Percentiles rank a stretch among this genome's conserved stretches.
phyloP scores from a whole-genome alignment of 352 stramenopile genomes.

The Phytophthora hybrid region DNA sequence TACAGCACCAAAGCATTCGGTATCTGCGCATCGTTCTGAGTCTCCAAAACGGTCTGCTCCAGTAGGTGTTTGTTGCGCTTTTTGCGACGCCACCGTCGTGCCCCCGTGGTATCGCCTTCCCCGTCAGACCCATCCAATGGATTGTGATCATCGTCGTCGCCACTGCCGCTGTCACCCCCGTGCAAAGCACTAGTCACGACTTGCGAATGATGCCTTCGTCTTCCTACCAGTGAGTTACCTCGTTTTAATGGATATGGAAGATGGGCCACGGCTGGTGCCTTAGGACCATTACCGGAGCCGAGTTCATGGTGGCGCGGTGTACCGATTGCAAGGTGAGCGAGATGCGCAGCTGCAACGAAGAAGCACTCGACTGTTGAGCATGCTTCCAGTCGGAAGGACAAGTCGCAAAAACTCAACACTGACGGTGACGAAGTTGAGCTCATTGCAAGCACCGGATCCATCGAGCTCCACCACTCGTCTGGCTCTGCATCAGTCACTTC shows the following conservation, averaged over 20 bases:
- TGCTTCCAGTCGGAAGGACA: slow-evolving; percentile 43
- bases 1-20: slow-evolving; percentile 75
- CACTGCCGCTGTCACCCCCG: background rate
- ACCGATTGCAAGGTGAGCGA: slow-evolving; percentile 30
- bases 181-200: slow-evolving; percentile 45
- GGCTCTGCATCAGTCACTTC: slow-evolving; percentile 19
- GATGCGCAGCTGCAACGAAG: slow-evolving; percentile 52
- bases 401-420: slow-evolving; percentile 21
- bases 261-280: background rate
- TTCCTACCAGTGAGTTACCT: slow-evolving; percentile 27
- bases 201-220: slow-evolving; percentile 44
- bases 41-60: slow-evolving; percentile 65
- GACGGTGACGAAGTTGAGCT: slow-evolving; percentile 26
- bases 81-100: slow-evolving; percentile 72
- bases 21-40: slow-evolving; percentile 58
- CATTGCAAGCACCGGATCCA: slow-evolving; percentile 42
- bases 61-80: slow-evolving; percentile 80
- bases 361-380: slow-evolving; percentile 63
- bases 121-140: slow-evolving; percentile 14
- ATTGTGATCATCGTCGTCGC: slow-evolving; percentile 30
- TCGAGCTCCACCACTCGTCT: slow-evolving; percentile 44
- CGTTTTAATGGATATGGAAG: slow-evolving; percentile 26
- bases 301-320: slow-evolving; percentile 4
- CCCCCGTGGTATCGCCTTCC: slow-evolving; percentile 26
- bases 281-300: background rate